Evolutionary conservation across 768 basidiomycete genomes (phyloP).

Genomic region (Tylopilus balloui): DNA sequence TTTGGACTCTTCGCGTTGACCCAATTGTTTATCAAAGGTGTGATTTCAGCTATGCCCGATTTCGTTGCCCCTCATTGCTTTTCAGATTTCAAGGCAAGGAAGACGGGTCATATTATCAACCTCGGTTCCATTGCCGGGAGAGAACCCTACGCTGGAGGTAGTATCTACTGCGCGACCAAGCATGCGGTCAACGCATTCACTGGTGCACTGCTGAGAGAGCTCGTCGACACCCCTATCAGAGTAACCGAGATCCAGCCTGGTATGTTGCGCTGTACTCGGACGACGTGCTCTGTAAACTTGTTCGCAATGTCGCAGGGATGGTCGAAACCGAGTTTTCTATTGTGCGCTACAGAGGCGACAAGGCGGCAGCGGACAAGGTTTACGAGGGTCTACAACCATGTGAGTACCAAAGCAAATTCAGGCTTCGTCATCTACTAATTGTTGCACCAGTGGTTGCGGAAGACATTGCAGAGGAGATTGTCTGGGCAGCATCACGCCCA

Average conservation of each 20-base stretch:
- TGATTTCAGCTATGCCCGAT: not conserved
- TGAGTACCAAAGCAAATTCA: slow-evolving; percentile 36
- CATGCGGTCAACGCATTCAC: slow-evolving; percentile 85
- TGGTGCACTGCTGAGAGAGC: slow-evolving; percentile 72
- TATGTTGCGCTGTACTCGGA: slow-evolving; percentile 25
- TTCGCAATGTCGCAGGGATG: slow-evolving; percentile 48
- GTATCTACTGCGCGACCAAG: slow-evolving; percentile 92
- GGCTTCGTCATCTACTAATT: not conserved
- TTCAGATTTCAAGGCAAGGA: slow-evolving; percentile 72
- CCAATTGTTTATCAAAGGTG: slow-evolving; percentile 64
- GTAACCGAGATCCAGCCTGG: slow-evolving; percentile 95
- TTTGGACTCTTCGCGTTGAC: slow-evolving; percentile 81
- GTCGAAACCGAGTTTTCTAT: slow-evolving; percentile 93
- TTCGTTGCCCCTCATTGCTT: slow-evolving; percentile 8
- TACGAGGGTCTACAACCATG: slow-evolving; percentile 86
- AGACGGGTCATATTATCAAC: slow-evolving; percentile 88
- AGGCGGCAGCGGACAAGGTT: slow-evolving; percentile 76
- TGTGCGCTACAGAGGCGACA: slow-evolving; percentile 85
- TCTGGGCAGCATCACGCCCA: slow-evolving; percentile 91
- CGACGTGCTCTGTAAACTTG: not conserved
- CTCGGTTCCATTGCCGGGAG: slow-evolving; percentile 88
- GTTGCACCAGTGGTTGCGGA: slow-evolving; percentile 58
- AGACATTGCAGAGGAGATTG: slow-evolving; percentile 96
- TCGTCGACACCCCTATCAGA: slow-evolving; percentile 89
- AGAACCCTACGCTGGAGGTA: slow-evolving; percentile 86